These are phyloP conservation scores for Emmonsiellopsis sp. DNA, from an alignment of 2,329 filamentous ascomycete species.

Conservation along the genomic window DNA sequence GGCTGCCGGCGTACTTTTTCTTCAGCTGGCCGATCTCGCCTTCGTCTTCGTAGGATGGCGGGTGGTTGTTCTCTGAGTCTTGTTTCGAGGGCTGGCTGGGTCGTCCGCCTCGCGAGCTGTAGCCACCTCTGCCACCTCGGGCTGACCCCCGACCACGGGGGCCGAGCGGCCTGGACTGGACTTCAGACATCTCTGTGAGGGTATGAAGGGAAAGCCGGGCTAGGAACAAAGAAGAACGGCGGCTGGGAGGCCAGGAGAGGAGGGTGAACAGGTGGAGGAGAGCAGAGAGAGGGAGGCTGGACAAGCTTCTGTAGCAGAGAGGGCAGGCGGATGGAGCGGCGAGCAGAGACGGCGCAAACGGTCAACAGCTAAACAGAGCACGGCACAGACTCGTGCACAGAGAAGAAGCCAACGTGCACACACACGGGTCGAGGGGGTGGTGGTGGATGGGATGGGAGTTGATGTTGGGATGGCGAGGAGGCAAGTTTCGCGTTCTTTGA, in stretches of 20 bases:
- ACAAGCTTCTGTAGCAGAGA: not conserved
- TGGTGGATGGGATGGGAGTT: slow-evolving; percentile 11
- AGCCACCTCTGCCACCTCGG: slow-evolving; percentile 74
- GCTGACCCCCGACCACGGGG: slow-evolving; percentile 81
- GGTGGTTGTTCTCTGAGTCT: slow-evolving; percentile 54
- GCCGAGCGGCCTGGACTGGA: slow-evolving; percentile 72
- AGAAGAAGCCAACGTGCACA: not conserved
- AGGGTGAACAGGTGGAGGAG: not conserved
- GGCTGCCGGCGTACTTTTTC: slow-evolving; percentile 73
- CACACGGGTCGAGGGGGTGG: slow-evolving; percentile 2
- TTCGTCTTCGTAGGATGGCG: slow-evolving; percentile 63
- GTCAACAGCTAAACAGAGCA: too few species aligned
- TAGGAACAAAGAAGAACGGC: slow-evolving; percentile 18
- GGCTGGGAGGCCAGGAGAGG: slow-evolving; percentile 15
- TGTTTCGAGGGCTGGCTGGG: slow-evolving; percentile 64
- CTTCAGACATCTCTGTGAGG: slow-evolving; percentile 75
- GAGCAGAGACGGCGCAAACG: not conserved
- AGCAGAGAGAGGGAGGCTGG: slow-evolving; percentile 3
- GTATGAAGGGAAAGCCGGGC: slow-evolving; percentile 15
- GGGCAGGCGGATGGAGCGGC: not conserved
- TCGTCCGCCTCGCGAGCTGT: slow-evolving; percentile 59
- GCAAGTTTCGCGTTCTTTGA: slow-evolving; percentile 11
- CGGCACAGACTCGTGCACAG: too few species aligned
- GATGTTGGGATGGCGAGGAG: slow-evolving; percentile 6
- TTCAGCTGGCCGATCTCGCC: slow-evolving; percentile 87